A percentile compares a stretch with the other conserved stretches of the same genome.
Conservation (phyloP, 371 early-diverging fungal species). For the Batkoa obscura region DNA sequence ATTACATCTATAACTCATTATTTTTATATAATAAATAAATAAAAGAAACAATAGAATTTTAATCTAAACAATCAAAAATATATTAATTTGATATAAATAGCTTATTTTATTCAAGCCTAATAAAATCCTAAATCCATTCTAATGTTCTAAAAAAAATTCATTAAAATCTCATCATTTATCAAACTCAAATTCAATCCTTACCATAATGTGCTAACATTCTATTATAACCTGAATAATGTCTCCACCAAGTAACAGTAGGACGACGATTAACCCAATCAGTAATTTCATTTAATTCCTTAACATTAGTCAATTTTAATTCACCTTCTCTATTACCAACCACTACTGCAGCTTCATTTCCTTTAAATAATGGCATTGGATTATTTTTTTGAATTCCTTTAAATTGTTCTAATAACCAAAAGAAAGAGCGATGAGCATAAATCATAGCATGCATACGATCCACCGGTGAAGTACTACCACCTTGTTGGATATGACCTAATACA, state of each 20-base stretch:
- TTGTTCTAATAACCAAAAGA: slow-evolving; percentile 33
- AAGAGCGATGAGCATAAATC: slow-evolving; percentile 51
- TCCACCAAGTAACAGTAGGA: slow-evolving; percentile 6
- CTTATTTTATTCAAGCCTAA: too few relatives aligned
- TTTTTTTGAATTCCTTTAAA: slow-evolving; percentile 6
- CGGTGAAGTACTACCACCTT: slow-evolving; percentile 91
- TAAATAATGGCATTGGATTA: too few relatives aligned
- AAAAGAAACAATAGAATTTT: too few relatives aligned
- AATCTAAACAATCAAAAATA: too few relatives aligned
- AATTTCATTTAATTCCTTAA: background rate
- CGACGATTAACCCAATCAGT: slow-evolving; percentile 6
- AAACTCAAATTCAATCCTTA: background rate
- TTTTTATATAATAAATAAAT: too few relatives aligned
- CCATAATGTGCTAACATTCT: slow-evolving; percentile 1
- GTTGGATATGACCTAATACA: slow-evolving; percentile 92
- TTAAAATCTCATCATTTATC: too few relatives aligned
- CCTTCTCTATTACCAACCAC: slow-evolving; percentile 77
- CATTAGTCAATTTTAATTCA: slow-evolving; percentile 27
- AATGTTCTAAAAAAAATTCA: too few relatives aligned
- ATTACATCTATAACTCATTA: too few relatives aligned
- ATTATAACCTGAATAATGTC: background rate
- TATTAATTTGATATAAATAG: too few relatives aligned
- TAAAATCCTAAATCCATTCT: too few relatives aligned
- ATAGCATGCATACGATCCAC: slow-evolving; percentile 90
- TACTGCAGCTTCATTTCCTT: slow-evolving; percentile 28